Evolutionary conservation across 441 rosid species (phyloP).

Genomic region (Pelargonium australe): DNA sequence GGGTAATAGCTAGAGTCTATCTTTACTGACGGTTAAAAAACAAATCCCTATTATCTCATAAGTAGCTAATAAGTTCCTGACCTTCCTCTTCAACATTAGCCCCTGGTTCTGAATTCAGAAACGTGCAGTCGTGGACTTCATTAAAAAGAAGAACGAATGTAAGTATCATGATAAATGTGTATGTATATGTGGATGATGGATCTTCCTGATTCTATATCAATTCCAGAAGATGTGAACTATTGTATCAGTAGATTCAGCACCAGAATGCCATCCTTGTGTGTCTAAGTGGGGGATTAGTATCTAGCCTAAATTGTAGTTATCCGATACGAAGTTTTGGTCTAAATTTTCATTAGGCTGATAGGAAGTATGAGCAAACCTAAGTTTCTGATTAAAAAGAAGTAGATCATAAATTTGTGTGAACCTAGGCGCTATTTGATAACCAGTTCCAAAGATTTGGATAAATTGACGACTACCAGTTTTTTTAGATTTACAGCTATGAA

Average conservation of each 20-base stretch:
- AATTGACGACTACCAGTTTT: too few relatives aligned
- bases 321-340: not conserved
- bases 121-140: not conserved
- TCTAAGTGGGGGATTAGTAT: not conserved
- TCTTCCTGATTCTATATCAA: constrained; percentile 3
- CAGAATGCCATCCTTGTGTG: not conserved
- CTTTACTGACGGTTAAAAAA: not conserved
- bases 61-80: not conserved
- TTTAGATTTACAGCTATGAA: too few relatives aligned
- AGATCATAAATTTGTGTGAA: not conserved
- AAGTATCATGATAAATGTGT: not conserved
- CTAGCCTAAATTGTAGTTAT: constrained; percentile 1
- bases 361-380: not conserved
- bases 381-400: not conserved
- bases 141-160: not conserved
- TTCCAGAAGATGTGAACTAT: not conserved
- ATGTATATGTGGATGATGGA: not conserved
- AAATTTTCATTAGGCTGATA: not conserved
- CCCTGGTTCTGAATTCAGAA: not conserved
- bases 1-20: not conserved
- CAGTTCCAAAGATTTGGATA: not conserved
- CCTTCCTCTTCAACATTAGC: not conserved
- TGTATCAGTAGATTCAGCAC: not conserved
- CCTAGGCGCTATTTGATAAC: not conserved
- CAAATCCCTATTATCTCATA: not conserved